A percentile compares a stretch with the other conserved stretches of the same genome.
Evolutionary conservation across 495 filamentous ascomycete species (phyloP).

Genomic region (Entonaema liquescens): DNA sequence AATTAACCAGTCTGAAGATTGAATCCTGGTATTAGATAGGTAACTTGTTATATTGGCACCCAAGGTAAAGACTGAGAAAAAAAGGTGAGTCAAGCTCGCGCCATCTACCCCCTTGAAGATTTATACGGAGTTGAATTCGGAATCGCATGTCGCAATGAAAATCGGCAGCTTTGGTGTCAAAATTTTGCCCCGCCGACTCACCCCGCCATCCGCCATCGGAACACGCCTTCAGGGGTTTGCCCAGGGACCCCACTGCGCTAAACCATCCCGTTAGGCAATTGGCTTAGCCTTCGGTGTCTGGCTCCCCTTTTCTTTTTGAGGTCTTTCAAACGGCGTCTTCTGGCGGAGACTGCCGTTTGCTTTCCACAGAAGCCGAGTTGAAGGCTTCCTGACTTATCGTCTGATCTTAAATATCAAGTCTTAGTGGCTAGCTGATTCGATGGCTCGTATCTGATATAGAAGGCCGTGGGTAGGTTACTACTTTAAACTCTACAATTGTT

Average conservation of each 20-base stretch:
- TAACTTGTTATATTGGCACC: no score
- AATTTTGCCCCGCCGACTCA: conserved; percentile 41
- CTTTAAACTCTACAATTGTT: no score
- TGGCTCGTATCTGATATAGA: background rate
- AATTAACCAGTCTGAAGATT: background rate
- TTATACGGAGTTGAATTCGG: background rate
- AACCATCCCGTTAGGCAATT: conserved; percentile 1
- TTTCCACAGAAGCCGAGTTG: conserved; percentile 21
- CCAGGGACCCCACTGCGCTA: background rate
- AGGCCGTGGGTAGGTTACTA: no score
- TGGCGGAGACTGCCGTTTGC: conserved; percentile 29
- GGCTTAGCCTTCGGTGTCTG: conserved; percentile 17
- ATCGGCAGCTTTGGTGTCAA: background rate
- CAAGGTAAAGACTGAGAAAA: no score
- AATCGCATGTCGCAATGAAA: background rate
- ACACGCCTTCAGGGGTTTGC: conserved; percentile 20
- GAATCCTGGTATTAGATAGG: background rate
- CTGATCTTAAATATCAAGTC: background rate
- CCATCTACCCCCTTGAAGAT: background rate
- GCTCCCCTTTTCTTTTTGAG: background rate
- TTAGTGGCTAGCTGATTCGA: background rate
- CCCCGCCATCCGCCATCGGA: conserved; percentile 49
- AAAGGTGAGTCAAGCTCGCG: no score
- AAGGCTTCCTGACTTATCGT: background rate
- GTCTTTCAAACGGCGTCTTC: conserved; percentile 28